Evolutionary conservation across 805 yeast genomes (phyloP).

Genomic region (Jamesozyma piceae): DNA sequence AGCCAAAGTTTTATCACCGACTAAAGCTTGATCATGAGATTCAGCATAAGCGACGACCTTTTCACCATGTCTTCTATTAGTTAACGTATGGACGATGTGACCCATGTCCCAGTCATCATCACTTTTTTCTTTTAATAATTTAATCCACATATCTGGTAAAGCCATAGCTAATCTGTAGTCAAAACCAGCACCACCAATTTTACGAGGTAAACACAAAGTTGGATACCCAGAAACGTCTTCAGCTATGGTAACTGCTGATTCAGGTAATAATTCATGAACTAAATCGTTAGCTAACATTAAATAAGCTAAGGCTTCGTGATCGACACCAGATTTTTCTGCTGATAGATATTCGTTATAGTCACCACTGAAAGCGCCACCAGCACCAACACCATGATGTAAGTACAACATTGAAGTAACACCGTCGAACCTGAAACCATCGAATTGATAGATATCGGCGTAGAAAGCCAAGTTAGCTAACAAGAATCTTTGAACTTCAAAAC

Average conservation of each 20-base stretch:
- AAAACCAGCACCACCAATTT: constrained; percentile 82
- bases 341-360: constrained; percentile 86
- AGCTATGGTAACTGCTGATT: constrained; percentile 68
- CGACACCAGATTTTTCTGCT: constrained; percentile 57
- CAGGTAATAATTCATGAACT: constrained; percentile 44
- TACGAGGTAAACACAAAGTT: constrained; percentile 69
- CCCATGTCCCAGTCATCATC: constrained; percentile 94
- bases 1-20: constrained; percentile 92
- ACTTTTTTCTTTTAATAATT: constrained; percentile 65
- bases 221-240: constrained; percentile 99
- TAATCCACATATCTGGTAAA: constrained; percentile 98
- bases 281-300: constrained; percentile 85
- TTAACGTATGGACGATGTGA: constrained; percentile 65
- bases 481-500: constrained; percentile 83
- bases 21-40: constrained; percentile 94
- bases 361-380: constrained; percentile 75
- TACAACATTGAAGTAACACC: constrained; percentile 94
- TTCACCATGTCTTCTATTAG: constrained; percentile 83
- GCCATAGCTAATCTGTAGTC: constrained; percentile 95
- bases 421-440: constrained; percentile 94
- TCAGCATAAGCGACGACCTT: constrained; percentile 88
- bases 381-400: constrained; percentile 85
- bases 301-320: constrained; percentile 77
- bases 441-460: constrained; percentile 71
- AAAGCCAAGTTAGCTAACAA: constrained; percentile 75